Evolutionary conservation across 108 stramenopile species (phyloP).

Genomic region (Schizochytrium sp.): DNA sequence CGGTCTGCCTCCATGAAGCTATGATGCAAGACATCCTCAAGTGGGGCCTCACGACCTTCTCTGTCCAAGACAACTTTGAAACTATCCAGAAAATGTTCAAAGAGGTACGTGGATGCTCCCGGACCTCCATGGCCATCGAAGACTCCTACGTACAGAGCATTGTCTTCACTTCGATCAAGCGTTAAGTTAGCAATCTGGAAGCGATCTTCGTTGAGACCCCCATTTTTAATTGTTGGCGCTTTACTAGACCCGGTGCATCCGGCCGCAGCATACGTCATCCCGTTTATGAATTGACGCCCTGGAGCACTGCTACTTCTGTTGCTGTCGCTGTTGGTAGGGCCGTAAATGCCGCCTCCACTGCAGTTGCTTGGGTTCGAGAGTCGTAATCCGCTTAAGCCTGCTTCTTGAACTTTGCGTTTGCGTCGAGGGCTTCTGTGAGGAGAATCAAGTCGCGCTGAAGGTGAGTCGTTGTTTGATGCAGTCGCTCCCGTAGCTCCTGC

Average conservation of each 20-base stretch:
- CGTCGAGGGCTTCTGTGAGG: not conserved
- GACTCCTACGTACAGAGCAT: slow-evolving; percentile 48
- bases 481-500: no score
- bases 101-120: slow-evolving; percentile 31
- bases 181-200: slow-evolving; percentile 25
- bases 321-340: not conserved
- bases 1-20: slow-evolving; percentile 50
- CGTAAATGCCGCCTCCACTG: not conserved
- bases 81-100: slow-evolving; percentile 3
- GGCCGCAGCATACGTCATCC: slow-evolving; percentile 53
- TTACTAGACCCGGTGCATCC: slow-evolving; percentile 42
- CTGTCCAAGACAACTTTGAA: not conserved
- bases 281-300: not conserved
- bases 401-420: slow-evolving; percentile 23
- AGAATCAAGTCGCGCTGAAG: not conserved
- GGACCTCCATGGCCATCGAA: slow-evolving; percentile 59
- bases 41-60: no score
- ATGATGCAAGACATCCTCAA: slow-evolving; percentile 33
- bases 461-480: not conserved
- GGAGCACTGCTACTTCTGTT: not conserved
- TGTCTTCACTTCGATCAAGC: slow-evolving; percentile 1
- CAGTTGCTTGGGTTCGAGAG: not conserved
- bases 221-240: slow-evolving; percentile 52
- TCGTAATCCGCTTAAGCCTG: not conserved
- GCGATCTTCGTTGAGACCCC: slow-evolving; percentile 37